Evolutionary conservation across 805 yeast genomes (phyloP), one percentile per base, ranked within the genome.

Genomic region (Saccharomycopsis synnaedendra): DNA sequence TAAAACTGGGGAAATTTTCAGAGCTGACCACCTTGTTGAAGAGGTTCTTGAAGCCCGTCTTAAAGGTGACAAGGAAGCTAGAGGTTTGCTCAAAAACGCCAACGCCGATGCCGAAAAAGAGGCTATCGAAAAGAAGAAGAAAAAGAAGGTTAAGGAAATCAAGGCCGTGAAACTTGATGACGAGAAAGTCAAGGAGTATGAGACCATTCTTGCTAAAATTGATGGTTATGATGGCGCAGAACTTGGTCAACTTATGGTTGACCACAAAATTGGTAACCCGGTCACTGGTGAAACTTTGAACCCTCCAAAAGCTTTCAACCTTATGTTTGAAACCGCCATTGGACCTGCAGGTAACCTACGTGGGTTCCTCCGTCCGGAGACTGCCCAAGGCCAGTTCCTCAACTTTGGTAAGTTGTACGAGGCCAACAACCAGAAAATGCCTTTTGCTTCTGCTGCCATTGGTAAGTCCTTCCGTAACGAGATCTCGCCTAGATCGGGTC

Each of bases 381-480:
- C 99, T 55, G 99, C 99, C 30, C 99, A 93, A 74, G 99, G 99
- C 62, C 98, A 93, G 71, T 93, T 93, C 66, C 75, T 93, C 63
- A 93, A 93, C 75, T 93, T 93, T 71, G 78, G 79, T 72, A 94
- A 90, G 69, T 75, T 93, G 60, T 77, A 87, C 59, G 98, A 93
- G 61, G 85, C 80, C 74, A 93, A 93, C 78, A 93, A 93, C 71
- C 80, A 83, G 67, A 85, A 81, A 67, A 89, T 94, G 90, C 99
- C 99, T 50, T 93, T 93, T 67, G 99, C 99, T n/a, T 87, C 96
- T 55, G 98, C 98, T 45, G 85, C 97, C 37, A 87, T 93, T 61
- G 99, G 99, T 64, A 93, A 93, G 69, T 89, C 97, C 9, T 93
- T 93, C 76, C 85, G 99, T 74, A 93, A 93, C 68, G 99, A 93